Evolutionary conservation across 768 basidiomycete species (phyloP).

Genomic region (Amanita rubescens): DNA sequence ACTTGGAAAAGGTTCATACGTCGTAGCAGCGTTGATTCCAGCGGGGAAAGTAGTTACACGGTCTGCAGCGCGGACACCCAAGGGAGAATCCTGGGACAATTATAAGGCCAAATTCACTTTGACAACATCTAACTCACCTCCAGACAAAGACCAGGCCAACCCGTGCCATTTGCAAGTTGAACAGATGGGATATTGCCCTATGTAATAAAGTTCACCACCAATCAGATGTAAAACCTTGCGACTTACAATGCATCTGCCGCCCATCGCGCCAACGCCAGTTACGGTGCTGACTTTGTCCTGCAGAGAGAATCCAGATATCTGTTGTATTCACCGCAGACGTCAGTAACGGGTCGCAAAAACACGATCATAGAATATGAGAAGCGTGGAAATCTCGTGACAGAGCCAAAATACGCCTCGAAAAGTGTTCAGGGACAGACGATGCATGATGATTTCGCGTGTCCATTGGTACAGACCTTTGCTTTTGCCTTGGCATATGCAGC

Average conservation of each 20-base stretch:
- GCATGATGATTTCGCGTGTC: too few relatives aligned
- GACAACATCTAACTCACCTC: conserved; percentile 33
- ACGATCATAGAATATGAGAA: too few relatives aligned
- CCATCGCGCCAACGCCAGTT: conserved; percentile 62
- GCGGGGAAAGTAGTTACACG: conserved; percentile 76
- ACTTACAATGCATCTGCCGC: conserved; percentile 61
- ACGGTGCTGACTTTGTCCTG: conserved; percentile 58
- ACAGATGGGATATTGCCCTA: conserved; percentile 54
- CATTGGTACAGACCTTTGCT: conserved; percentile 29
- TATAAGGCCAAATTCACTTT: not conserved
- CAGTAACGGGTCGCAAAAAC: not conserved
- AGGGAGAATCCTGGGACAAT: conserved; percentile 49
- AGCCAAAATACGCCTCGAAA: too few relatives aligned
- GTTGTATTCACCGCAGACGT: not conserved
- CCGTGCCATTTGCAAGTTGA: conserved; percentile 28
- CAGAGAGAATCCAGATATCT: conserved; percentile 45
- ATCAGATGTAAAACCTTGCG: not conserved
- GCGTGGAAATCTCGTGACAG: too few relatives aligned
- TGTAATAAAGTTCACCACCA: not conserved
- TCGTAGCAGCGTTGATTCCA: conserved; percentile 73
- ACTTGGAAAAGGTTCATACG: conserved; percentile 36
- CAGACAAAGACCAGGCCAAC: conserved; percentile 66
- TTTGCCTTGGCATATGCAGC: conserved; percentile 55
- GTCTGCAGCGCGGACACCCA: conserved; percentile 73
- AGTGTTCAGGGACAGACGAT: too few relatives aligned